Percentiles rank a stretch among this genome's conserved stretches.
Conservation (phyloP, 1,284 basidiomycete species). For the Trichosporon sp. region DNA sequence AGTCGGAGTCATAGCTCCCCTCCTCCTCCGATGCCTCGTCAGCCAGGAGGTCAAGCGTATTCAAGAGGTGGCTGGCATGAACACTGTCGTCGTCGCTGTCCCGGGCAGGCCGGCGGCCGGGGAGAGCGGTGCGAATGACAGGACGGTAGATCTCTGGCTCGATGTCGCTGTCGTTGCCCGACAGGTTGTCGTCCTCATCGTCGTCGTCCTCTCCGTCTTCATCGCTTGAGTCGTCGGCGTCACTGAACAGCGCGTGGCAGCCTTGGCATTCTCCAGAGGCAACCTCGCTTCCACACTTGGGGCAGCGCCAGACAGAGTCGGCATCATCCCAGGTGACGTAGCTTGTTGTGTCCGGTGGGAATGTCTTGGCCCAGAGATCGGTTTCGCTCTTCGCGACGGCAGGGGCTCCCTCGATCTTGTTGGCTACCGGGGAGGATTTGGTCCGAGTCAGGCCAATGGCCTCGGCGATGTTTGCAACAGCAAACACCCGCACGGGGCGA, state of each 20-base stretch:
- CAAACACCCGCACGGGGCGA: slow-evolving; percentile 41
- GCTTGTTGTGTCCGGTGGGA: slow-evolving; percentile 26
- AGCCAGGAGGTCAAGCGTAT: slow-evolving; percentile 8
- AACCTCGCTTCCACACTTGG: slow-evolving; percentile 38
- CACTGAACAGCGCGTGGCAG: slow-evolving; percentile 33
- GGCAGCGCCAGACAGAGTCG: slow-evolving; percentile 35
- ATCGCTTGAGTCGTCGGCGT: slow-evolving; percentile 10
- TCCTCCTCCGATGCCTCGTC: slow-evolving; percentile 4
- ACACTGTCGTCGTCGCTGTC: slow-evolving; percentile 4
- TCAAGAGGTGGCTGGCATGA: background rate
- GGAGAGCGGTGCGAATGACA: background rate
- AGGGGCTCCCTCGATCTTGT: slow-evolving; percentile 4
- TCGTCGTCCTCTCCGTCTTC: slow-evolving; percentile 4
- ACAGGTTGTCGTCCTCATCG: background rate
- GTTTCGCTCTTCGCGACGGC: slow-evolving; percentile 2
- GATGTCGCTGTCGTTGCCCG: background rate
- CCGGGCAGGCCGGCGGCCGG: background rate
- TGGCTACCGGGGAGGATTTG: slow-evolving; percentile 10
- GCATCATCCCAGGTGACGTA: slow-evolving; percentile 33
- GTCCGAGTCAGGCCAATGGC: slow-evolving; percentile 28
- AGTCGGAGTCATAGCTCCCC: background rate
- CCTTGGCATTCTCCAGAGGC: slow-evolving; percentile 26
- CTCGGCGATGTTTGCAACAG: slow-evolving; percentile 35
- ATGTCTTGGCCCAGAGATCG: slow-evolving; percentile 36
- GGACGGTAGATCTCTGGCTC: background rate